Evolutionary conservation across 2,329 filamentous ascomycete species (phyloP).

Genomic region (Curvularia hawaiiensis): DNA sequence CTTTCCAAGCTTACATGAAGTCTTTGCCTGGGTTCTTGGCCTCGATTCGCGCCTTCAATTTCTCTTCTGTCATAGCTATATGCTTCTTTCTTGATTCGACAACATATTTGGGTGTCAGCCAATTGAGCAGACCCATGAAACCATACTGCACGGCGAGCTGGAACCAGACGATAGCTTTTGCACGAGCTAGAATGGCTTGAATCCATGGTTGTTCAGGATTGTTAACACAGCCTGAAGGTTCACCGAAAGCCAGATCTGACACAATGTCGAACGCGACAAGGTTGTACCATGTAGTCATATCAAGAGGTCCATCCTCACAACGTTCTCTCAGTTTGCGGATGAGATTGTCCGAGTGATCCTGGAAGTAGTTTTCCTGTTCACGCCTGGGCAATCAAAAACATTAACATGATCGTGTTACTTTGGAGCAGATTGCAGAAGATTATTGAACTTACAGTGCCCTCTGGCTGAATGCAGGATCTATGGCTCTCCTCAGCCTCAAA

Average conservation of each 20-base stretch:
- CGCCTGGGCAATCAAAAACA: slow-evolving; percentile 1
- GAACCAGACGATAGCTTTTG: slow-evolving; percentile 15
- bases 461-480: slow-evolving; percentile 13
- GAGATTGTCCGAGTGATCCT: slow-evolving; percentile 13
- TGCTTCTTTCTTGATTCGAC: slow-evolving; percentile 14
- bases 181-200: slow-evolving; percentile 9
- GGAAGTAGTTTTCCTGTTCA: slow-evolving; percentile 10
- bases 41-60: slow-evolving; percentile 9
- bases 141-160: slow-evolving; percentile 14
- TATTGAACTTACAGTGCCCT: slow-evolving; percentile 8
- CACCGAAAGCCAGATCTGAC: slow-evolving; percentile 11
- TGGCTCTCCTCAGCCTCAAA: slow-evolving; percentile 12
- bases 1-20: slow-evolving; percentile 2
- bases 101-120: slow-evolving; percentile 8
- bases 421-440: too few relatives aligned
- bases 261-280: slow-evolving; percentile 11
- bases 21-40: slow-evolving; percentile 12
- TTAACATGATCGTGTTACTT: neutral
- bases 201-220: slow-evolving; percentile 15
- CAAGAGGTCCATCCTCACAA: slow-evolving; percentile 2
- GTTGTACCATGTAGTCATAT: slow-evolving; percentile 14
- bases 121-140: slow-evolving; percentile 9
- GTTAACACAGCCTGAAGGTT: slow-evolving; percentile 12
- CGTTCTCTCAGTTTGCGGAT: slow-evolving; percentile 3
- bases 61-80: slow-evolving; percentile 12